A percentile compares a stretch with the other conserved stretches of the same genome.
These are phyloP conservation scores for Pestalotiopsis sp. DNA, from an alignment of 2,329 filamentous ascomycete genomes.

Conservation along the genomic window DNA sequence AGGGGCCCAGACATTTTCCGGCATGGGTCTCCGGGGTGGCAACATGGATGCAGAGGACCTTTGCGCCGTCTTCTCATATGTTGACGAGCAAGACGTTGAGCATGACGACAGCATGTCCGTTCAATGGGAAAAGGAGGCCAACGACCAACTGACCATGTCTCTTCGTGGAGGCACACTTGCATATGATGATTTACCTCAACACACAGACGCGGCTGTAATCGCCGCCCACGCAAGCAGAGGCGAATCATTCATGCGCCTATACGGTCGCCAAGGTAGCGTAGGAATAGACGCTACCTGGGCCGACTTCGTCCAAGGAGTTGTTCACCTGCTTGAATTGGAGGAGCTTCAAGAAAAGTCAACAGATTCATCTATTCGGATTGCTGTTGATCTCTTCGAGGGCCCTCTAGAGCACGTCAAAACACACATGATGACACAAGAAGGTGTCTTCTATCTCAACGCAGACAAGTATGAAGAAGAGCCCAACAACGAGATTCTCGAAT, in stretches of 20 bases:
- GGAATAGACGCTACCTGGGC: not conserved
- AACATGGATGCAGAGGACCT: constrained; percentile 9
- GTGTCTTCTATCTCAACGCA: not conserved
- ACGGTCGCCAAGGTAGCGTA: constrained; percentile 8
- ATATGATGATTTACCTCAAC: constrained; percentile 4
- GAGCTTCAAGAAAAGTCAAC: not conserved
- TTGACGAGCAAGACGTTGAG: not conserved
- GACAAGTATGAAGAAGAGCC: not conserved
- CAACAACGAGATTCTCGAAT: not conserved
- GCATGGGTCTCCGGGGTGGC: constrained; percentile 11
- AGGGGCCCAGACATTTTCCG: not conserved
- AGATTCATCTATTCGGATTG: not conserved
- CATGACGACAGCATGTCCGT: not conserved
- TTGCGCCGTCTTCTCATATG: not conserved
- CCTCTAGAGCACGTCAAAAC: too few relatives aligned
- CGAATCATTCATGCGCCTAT: not conserved
- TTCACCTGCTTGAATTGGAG: not conserved
- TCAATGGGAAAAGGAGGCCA: constrained; percentile 7
- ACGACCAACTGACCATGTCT: not conserved
- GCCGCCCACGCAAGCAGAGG: not conserved
- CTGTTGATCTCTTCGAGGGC: constrained; percentile 1
- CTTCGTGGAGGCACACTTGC: constrained; percentile 1
- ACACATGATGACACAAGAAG: not conserved
- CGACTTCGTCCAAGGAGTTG: not conserved
- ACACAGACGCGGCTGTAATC: not conserved